Percentiles rank a stretch among this genome's conserved stretches.
Conservation (phyloP, 768 basidiomycete genomes). For the Pulveroboletus sp. region DNA sequence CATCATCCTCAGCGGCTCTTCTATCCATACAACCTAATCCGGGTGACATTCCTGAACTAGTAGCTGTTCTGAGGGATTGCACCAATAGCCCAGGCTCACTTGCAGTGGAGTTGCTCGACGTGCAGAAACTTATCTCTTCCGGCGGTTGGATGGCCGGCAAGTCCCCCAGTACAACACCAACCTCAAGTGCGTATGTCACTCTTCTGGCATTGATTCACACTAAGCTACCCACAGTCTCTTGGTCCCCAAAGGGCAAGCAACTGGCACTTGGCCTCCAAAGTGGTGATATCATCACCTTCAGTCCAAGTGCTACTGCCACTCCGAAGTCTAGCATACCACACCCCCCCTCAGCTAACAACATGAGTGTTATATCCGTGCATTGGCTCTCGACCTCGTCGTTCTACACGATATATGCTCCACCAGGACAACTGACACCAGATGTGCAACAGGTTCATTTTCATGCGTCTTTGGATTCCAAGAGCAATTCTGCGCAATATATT, state of each 20-base stretch:
- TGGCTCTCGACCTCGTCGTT: constrained; percentile 74
- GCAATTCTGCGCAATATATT: constrained; percentile 34
- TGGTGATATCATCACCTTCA: constrained; percentile 68
- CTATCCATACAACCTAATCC: constrained; percentile 64
- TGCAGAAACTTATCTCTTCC: constrained; percentile 40
- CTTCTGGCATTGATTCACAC: not conserved
- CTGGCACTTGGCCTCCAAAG: constrained; percentile 67
- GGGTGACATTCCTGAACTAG: constrained; percentile 48
- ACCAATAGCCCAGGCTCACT: constrained; percentile 32
- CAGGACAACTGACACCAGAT: constrained; percentile 34
- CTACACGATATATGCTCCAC: constrained; percentile 56
- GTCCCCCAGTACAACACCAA: constrained; percentile 47
- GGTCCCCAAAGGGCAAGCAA: constrained; percentile 87
- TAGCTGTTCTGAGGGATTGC: constrained; percentile 53
- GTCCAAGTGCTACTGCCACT: constrained; percentile 47
- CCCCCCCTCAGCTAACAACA: constrained; percentile 48
- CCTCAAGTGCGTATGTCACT: constrained; percentile 46
- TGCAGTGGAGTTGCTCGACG: constrained; percentile 58
- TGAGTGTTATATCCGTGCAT: constrained; percentile 47
- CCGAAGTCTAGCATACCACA: constrained; percentile 53
- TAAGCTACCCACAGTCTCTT: constrained; percentile 50
- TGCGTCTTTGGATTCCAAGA: constrained; percentile 39
- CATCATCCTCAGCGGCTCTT: constrained; percentile 40
- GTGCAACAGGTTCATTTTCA: constrained; percentile 40
- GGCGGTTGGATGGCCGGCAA: constrained; percentile 53